Evolutionary conservation across 768 basidiomycete species (phyloP), one percentile per base, ranked within the genome.

Genomic region (Sporobolomyces roseus): DNA sequence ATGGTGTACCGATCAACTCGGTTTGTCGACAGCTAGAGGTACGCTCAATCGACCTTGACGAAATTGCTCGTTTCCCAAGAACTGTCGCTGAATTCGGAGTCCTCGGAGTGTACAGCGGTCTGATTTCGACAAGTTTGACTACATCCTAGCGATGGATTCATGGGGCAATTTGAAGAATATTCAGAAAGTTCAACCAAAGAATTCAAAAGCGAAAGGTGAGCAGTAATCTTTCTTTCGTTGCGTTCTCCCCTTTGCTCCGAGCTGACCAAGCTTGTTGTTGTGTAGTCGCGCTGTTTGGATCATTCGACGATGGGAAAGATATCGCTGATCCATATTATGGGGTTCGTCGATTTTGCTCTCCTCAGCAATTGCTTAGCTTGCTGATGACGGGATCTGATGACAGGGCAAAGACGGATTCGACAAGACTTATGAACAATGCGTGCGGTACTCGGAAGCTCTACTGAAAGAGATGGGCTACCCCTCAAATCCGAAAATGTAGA

Each of bases 61-160:
- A 19, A 16, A 52, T n/a, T n/a, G n/a, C n/a, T n/a, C n/a, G n/a
- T n/a, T n/a, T n/a, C n/a, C n/a, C n/a, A n/a, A n/a, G n/a, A n/a
- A n/a, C n/a, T n/a, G n/a, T n/a, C n/a, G n/a, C n/a, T n/a, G 32
- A 52, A 29, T 29, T 27, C 51, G 19, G 29, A 30, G 51, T 9
- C 25, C 29, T 19, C 30, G 12, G 16, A 13, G 4, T 23, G 10
- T 9, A 30, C 67, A 73, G 14, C 78, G 78, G 29, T 81, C 81
- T 1, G 93, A 96, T 79, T 94, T 91, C 77, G 81, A 78, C 23
- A 77, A 78, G 21, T 94, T 91, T 78, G 86, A 89, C 60, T 86
- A 93, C 74, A 91, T 97, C 74, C 82, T 97, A 17, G 90, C 91
- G 12, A 85, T 91, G 48, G 93, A 94, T 76, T 83, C 83, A 13